These are phyloP conservation scores for Vaccinium vitisidaea DNA, from an alignment of 148 eudicot genomes.

Conservation along the genomic window DNA sequence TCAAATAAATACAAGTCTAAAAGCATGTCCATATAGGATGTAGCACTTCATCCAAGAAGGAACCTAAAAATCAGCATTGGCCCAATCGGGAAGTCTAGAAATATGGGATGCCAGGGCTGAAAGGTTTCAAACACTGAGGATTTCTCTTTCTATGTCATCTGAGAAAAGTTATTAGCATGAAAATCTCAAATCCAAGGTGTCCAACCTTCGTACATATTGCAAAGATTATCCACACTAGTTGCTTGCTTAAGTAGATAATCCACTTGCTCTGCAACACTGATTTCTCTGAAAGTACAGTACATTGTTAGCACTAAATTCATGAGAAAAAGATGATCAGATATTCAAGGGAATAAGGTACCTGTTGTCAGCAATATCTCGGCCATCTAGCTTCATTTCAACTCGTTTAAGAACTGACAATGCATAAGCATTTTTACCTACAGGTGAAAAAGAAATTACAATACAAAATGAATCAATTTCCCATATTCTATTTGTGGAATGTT, in stretches of 20 bases:
- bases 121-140: neutral
- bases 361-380: conserved; percentile 76
- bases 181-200: conserved; percentile 85
- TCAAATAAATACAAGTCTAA: neutral
- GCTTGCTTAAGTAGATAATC: conserved; percentile 94
- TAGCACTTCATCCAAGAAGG: neutral
- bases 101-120: conserved; percentile 7
- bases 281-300: conserved; percentile 44
- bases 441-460: conserved; percentile 4
- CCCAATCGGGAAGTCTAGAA: conserved; percentile 9
- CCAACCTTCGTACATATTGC: conserved; percentile 99
- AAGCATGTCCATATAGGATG: neutral
- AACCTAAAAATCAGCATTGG: neutral
- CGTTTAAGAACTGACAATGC: conserved; percentile 82
- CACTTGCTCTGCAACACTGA: conserved; percentile 81
- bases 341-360: conserved; percentile 46
- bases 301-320: conserved; percentile 4
- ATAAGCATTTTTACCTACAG: conserved; percentile 84
- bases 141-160: neutral
- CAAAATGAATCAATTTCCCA: neutral
- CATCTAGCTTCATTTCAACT: conserved; percentile 90
- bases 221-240: conserved; percentile 87
- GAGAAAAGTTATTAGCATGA: conserved; percentile 3
- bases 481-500: neutral
- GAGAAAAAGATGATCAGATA: conserved; percentile 16